Evolutionary conservation across 192 early-diverging fungal species (phyloP), one percentile per base, ranked within the genome.

Genomic region (Linnemannia schmuckeri): DNA sequence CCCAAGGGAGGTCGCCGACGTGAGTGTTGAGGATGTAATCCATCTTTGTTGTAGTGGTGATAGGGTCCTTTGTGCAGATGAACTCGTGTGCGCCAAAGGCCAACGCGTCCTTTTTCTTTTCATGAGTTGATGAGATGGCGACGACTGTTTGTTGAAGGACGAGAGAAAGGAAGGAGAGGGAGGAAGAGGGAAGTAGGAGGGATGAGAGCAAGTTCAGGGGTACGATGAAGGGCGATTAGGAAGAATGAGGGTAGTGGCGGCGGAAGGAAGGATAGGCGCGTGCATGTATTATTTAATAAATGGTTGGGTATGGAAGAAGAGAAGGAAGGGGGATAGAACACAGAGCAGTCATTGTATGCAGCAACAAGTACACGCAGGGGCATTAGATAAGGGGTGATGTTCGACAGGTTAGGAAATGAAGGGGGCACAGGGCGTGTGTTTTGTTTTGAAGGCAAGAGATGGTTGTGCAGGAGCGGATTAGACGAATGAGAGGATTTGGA

Each of bases 61-160:
- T 72, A 22, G 90, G 83, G 10, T 90, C 83, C 70, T 81, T 88
- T 24, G 83, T 88, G 41, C 72, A 80, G 41, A 89, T 72, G 49
- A 93, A 94, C 22, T 90, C 85, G 18, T 91, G 85, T 4, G 93
- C 94, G 8, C 93, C 94, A 41, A 94, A 93, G 30, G 87, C 40
- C 0, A 85, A 20, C 0, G 91, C 89, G 79, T 94, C 89, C 37
- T 92, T 85, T 70, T 88, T 88, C 88, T 95, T 94, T 82, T 83
- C 88, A 24, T 70, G 73, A 20, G 52, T 85, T 0, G 78, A 37
- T 22, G 83, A 85, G n/a, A 85, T 79, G 8, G 83, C 83, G 18
- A 85, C 83, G 13, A 85, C 83, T 85, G 72, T 22, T 52, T 18
- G 49, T 52, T 52, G 49, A 52, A 17, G 4, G 3, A 17, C 0